Percentiles rank a stretch among this genome's conserved stretches.
Conservation (phyloP, 208 protist genomes). For the Trypanosoma conorhini region DNA sequence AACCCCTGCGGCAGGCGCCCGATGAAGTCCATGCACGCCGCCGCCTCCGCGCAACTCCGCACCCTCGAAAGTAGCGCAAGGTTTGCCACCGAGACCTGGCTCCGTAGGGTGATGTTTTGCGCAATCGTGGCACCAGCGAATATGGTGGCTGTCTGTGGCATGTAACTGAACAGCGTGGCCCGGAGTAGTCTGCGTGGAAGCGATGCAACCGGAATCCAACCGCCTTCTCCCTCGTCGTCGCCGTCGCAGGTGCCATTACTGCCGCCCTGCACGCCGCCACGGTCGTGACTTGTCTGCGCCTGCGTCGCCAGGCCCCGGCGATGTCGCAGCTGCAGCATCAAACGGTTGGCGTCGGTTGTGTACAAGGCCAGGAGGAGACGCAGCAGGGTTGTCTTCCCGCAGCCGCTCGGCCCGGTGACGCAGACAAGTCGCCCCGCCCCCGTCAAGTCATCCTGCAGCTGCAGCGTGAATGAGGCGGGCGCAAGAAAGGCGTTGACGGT, state of each 20-base stretch:
- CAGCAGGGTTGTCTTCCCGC: slow-evolving; percentile 80
- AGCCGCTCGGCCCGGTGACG: slow-evolving; percentile 59
- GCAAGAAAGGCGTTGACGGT: slow-evolving; percentile 53
- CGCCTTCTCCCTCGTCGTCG: not conserved
- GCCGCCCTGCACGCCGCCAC: not conserved
- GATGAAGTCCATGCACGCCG: slow-evolving; percentile 57
- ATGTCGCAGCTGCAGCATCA: slow-evolving; percentile 8
- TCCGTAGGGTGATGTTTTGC: slow-evolving; percentile 77
- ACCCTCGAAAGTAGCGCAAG: slow-evolving; percentile 37
- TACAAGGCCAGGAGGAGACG: slow-evolving; percentile 70
- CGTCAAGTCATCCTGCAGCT: slow-evolving; percentile 20
- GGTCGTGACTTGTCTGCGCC: not conserved
- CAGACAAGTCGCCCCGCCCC: slow-evolving; percentile 54
- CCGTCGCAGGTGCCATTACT: not conserved
- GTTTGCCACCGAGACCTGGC: slow-evolving; percentile 50
- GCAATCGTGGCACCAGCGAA: slow-evolving; percentile 74
- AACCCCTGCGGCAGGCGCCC: slow-evolving; percentile 58
- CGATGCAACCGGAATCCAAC: slow-evolving; percentile 32
- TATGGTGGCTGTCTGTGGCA: slow-evolving; percentile 68
- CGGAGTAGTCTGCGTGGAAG: slow-evolving; percentile 50
- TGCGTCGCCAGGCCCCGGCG: not conserved
- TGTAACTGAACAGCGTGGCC: slow-evolving; percentile 58
- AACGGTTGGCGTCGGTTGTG: slow-evolving; percentile 16
- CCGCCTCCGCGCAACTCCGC: slow-evolving; percentile 40
- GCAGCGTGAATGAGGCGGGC: slow-evolving; percentile 22